A percentile compares a stretch with the other conserved stretches of the same genome.
Conservation (phyloP, 306 rosid genomes). For the Citrullus amarus region DNA sequence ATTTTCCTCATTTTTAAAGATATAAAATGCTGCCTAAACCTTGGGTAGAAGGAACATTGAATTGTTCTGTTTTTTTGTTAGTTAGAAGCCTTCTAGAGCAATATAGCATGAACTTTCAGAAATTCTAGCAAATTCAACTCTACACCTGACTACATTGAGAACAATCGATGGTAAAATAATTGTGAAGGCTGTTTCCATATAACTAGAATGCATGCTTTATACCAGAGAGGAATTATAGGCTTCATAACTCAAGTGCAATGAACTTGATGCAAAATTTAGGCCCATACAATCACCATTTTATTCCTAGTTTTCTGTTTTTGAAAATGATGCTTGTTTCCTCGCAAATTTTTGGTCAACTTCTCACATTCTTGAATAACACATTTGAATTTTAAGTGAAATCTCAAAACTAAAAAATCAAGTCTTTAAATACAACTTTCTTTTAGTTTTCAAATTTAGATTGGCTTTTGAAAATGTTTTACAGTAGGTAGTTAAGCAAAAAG, state of each 20-base stretch:
- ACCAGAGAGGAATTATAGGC: background rate
- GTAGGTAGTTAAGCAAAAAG: too few species aligned
- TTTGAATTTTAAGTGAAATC: background rate
- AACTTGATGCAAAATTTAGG: background rate
- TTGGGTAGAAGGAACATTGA: background rate
- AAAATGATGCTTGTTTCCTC: background rate
- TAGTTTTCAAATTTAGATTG: too few species aligned
- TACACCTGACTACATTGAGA: background rate
- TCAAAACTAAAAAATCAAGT: background rate
- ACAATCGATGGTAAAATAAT: background rate
- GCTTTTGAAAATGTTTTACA: too few species aligned
- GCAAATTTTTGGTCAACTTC: background rate
- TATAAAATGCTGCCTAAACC: background rate
- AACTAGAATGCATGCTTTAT: background rate
- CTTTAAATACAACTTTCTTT: too few species aligned
- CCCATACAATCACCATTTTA: background rate
- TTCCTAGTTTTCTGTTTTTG: background rate
- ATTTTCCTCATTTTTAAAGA: background rate
- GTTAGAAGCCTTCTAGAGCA: background rate
- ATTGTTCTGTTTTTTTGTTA: background rate
- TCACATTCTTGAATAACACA: background rate
- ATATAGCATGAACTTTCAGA: background rate
- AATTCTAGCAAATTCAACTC: background rate
- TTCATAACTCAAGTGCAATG: background rate
- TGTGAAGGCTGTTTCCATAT: background rate